These are phyloP conservation scores for Candida glaebosa DNA, from an alignment of 805 yeast species.

Conservation along the genomic window DNA sequence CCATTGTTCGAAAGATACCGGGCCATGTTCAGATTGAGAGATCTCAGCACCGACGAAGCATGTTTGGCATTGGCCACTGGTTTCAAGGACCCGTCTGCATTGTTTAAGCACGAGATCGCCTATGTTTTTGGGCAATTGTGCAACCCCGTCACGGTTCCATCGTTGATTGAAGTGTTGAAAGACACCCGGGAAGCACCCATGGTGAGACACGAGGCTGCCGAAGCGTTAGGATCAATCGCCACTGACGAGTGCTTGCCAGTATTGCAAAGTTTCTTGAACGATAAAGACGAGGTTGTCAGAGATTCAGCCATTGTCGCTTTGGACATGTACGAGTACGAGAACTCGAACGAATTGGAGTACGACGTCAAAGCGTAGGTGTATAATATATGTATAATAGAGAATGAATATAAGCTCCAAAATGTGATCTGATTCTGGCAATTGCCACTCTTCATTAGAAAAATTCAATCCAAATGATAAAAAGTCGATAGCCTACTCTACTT, in stretches of 20 bases:
- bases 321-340: slow-evolving; percentile 97
- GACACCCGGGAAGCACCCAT: slow-evolving; percentile 85
- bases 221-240: slow-evolving; percentile 95
- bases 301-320: slow-evolving; percentile 96
- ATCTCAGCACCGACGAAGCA: slow-evolving; percentile 90
- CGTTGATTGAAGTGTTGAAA: slow-evolving; percentile 76
- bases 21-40: slow-evolving; percentile 97
- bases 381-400: no score
- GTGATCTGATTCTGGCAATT: no score
- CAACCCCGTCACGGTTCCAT: slow-evolving; percentile 88
- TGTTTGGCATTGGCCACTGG: slow-evolving; percentile 89
- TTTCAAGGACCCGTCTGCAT: slow-evolving; percentile 83
- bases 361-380: slow-evolving; percentile 20
- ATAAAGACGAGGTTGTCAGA: slow-evolving; percentile 85
- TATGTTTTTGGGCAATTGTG: slow-evolving; percentile 97
- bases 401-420: no score
- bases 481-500: no score
- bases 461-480: no score
- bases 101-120: slow-evolving; percentile 96
- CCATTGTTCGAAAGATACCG: slow-evolving; percentile 93
- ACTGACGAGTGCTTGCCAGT: slow-evolving; percentile 94
- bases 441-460: no score
- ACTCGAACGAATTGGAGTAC: slow-evolving; percentile 77
- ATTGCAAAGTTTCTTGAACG: slow-evolving; percentile 71
- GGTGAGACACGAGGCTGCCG: slow-evolving; percentile 99